These are phyloP conservation scores for Dujonia santamariae DNA, from an alignment of 1,139 yeast species.

Conservation along the genomic window DNA sequence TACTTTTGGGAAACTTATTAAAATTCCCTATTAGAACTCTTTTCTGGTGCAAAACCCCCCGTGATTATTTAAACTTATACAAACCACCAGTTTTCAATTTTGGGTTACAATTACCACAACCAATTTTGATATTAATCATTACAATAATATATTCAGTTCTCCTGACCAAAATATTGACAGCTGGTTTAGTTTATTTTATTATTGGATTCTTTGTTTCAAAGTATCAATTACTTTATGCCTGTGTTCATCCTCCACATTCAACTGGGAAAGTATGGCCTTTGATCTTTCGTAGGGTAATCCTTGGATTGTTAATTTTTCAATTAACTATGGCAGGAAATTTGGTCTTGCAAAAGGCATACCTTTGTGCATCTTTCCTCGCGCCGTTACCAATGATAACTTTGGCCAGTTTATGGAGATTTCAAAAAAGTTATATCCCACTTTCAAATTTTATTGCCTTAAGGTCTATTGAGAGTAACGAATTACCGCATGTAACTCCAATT, in stretches of 20 bases:
- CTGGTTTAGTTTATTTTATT: constrained; percentile 60
- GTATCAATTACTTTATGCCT: constrained; percentile 61
- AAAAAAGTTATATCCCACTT: constrained; percentile 75
- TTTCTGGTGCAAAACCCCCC: constrained; percentile 53
- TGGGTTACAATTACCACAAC: constrained; percentile 66
- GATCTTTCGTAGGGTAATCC: constrained; percentile 53
- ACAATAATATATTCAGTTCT: constrained; percentile 61
- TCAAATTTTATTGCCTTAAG: constrained; percentile 84
- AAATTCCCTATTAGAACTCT: constrained; percentile 55
- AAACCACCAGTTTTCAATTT: constrained; percentile 66
- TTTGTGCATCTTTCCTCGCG: constrained; percentile 63
- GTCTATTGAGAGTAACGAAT: constrained; percentile 27
- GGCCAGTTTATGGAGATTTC: constrained; percentile 74
- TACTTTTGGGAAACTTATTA: constrained; percentile 62
- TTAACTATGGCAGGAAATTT: constrained; percentile 90
- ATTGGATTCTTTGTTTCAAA: constrained; percentile 64
- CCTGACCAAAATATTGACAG: constrained; percentile 62
- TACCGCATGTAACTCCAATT: constrained; percentile 8
- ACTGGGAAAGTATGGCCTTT: constrained; percentile 73
- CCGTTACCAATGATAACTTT: constrained; percentile 75
- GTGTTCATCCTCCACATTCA: constrained; percentile 70
- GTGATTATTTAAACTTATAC: constrained; percentile 43
- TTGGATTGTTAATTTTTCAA: constrained; percentile 67
- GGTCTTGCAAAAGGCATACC: constrained; percentile 74
- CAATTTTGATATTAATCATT: constrained; percentile 57